These are phyloP conservation scores for Pleodorina starrii DNA, from an alignment of 139 green algal genomes.

Conservation along the genomic window DNA sequence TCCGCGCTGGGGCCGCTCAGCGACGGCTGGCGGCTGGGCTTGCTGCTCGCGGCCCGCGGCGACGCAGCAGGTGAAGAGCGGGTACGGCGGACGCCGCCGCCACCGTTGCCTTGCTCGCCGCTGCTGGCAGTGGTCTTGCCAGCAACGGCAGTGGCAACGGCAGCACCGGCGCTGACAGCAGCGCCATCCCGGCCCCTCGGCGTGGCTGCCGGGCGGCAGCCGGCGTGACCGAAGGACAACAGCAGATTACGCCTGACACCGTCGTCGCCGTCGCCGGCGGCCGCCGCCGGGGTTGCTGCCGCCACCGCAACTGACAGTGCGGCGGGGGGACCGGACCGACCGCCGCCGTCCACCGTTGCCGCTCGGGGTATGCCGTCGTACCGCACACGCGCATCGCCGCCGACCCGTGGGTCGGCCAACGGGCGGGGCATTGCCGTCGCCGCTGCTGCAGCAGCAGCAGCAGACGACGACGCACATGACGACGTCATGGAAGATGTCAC, in stretches of 20 bases:
- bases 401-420: background rate
- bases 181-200: no score
- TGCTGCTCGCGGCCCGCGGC: background rate
- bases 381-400: background rate
- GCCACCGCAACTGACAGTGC: background rate
- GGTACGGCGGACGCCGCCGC: background rate
- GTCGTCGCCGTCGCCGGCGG: background rate
- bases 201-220: no score
- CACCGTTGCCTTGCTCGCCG: background rate
- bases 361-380: background rate
- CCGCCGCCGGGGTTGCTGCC: background rate
- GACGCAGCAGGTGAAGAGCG: background rate
- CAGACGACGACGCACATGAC: background rate
- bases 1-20: background rate
- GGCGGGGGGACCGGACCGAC: background rate
- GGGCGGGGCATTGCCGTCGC: background rate
- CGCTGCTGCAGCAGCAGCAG: background rate
- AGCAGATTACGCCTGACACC: constrained; percentile 11
- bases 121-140: no score
- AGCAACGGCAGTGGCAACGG: no score
- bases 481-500: background rate
- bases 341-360: background rate
- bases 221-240: constrained; percentile 1
- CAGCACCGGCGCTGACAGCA: background rate
- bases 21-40: background rate